phyloP scores from a whole-genome alignment of 2,329 filamentous ascomycete species.

The Stemphylium lycopersici region DNA sequence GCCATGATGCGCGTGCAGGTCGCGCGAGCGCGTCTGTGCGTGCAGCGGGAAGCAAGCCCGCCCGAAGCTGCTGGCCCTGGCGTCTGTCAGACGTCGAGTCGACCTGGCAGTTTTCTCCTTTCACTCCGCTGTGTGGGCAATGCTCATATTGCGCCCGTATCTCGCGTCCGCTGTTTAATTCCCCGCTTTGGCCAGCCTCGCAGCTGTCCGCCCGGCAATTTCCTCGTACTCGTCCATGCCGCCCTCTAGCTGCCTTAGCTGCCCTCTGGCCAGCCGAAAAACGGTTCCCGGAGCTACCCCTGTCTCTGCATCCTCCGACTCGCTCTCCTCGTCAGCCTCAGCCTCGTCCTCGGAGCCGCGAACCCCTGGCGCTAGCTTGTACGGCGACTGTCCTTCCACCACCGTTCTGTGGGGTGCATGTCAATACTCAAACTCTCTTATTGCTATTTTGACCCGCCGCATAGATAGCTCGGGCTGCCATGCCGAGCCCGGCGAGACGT shows the following conservation, averaged over 20 bases:
- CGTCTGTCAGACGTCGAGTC: slow-evolving; percentile 20
- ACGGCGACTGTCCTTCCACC: slow-evolving; percentile 64
- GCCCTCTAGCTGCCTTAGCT: slow-evolving; percentile 43
- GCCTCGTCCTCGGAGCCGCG: slow-evolving; percentile 52
- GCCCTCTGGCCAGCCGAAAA: slow-evolving; percentile 44
- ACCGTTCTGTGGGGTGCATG: slow-evolving; percentile 59
- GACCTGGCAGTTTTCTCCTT: background rate
- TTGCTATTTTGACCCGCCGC: background rate
- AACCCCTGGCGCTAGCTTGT: slow-evolving; percentile 44
- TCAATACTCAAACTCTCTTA: slow-evolving; percentile 14
- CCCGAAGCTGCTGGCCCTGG: slow-evolving; percentile 13
- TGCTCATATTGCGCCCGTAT: too few species aligned
- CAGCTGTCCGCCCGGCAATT: slow-evolving; percentile 42
- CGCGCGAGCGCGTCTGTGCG: slow-evolving; percentile 22
- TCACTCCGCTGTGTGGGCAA: background rate
- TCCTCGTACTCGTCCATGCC: slow-evolving; percentile 49
- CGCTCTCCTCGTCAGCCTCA: slow-evolving; percentile 49
- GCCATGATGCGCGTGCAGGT: slow-evolving; percentile 26
- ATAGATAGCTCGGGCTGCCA: background rate
- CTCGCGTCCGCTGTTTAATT: background rate
- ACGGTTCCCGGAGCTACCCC: slow-evolving; percentile 52
- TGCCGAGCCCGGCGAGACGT: background rate
- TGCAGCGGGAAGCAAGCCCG: slow-evolving; percentile 25
- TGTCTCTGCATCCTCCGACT: slow-evolving; percentile 53
- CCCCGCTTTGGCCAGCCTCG: slow-evolving; percentile 14